phyloP scores from a whole-genome alignment of 2,329 filamentous ascomycete species.

The Zasmidium cellare region DNA sequence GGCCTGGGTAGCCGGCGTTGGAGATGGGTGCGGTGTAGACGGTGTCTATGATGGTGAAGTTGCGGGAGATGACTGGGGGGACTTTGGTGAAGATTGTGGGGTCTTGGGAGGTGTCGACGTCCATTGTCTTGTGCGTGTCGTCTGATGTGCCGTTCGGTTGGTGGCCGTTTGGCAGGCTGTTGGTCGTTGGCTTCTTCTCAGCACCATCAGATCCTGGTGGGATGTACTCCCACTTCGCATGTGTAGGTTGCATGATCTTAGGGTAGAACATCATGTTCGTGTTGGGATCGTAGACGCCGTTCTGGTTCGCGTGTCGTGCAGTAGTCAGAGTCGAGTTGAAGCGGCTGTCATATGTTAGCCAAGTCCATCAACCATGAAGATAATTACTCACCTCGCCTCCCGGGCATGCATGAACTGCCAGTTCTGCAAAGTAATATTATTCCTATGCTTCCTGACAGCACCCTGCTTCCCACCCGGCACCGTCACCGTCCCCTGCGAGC shows the following conservation, averaged over 20 bases:
- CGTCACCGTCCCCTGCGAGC: constrained; percentile 57
- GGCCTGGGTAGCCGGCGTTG: constrained; percentile 61
- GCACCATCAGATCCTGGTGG: constrained; percentile 36
- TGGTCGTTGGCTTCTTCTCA: constrained; percentile 27
- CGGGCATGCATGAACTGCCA: constrained; percentile 96
- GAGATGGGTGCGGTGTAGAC: constrained; percentile 58
- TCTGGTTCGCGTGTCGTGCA: constrained; percentile 66
- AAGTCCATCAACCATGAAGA: neutral
- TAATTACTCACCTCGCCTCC: constrained; percentile 71
- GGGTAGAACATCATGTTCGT: constrained; percentile 92
- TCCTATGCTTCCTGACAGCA: constrained; percentile 71
- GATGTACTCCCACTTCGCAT: constrained; percentile 77
- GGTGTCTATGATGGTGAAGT: constrained; percentile 64
- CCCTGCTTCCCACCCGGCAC: constrained; percentile 67
- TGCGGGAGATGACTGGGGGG: constrained; percentile 59
- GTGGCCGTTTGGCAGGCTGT: constrained; percentile 24
- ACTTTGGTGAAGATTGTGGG: constrained; percentile 53
- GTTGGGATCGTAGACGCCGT: constrained; percentile 88
- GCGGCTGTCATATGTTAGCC: constrained; percentile 54
- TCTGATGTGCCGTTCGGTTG: constrained; percentile 21
- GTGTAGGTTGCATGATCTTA: constrained; percentile 83
- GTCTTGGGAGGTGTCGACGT: constrained; percentile 14
- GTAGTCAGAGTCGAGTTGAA: constrained; percentile 78
- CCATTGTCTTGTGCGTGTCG: constrained; percentile 25
- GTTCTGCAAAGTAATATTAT: constrained; percentile 88